Evolutionary conservation across 176 grass and related monocot species (phyloP), one percentile per base, ranked within the genome.

Genomic region (Zoysia japonica): DNA sequence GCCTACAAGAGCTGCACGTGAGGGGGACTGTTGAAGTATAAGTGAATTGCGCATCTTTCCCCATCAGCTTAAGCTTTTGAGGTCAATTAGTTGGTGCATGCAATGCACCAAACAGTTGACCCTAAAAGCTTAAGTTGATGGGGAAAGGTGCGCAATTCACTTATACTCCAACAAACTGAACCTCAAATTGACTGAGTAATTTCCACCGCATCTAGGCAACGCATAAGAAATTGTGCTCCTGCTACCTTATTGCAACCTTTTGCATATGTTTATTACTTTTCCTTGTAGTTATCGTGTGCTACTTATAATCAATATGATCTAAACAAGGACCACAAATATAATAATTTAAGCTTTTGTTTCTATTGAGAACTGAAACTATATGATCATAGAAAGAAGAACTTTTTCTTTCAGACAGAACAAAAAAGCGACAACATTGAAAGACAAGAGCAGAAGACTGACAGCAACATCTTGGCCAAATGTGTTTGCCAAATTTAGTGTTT

Each of bases 401-500:
- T 50, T 49, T 53, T 15, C 17, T 9, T 48, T 49, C 5, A 71
- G 15, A 36, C 2, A 53, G 1, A 66, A 67, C 43, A 17, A n/a
- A 1, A 37, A 53, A 76, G 10, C 28, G 7, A 20, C 37, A 76
- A 5, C 46, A 54, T 40, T 82, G 17, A 40, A 52, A 59, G 17
- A 46, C 41, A 38, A 76, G 13, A 48, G 48, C 37, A 49, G 66
- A 72, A 17, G 57, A 67, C 6, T 19, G 4, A 6, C 3, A 8
- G 0, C 20, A 73, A 61, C 16, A 71, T 70, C 4, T 64, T 12
- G 2, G 65, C 70, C 64, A 80, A 80, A 49, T 47, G 17, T 40
- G 54, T 69, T 84, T 75, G 40, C 67, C 51, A 60, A 28, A 10
- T 41, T 68, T 2, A 76, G 28, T 3, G 5, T 35, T 76, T 76